Percentiles rank a stretch among this genome's conserved stretches.
Conservation (phyloP, 2,329 filamentous ascomycete species). For the Magnaporthales sp. region DNA sequence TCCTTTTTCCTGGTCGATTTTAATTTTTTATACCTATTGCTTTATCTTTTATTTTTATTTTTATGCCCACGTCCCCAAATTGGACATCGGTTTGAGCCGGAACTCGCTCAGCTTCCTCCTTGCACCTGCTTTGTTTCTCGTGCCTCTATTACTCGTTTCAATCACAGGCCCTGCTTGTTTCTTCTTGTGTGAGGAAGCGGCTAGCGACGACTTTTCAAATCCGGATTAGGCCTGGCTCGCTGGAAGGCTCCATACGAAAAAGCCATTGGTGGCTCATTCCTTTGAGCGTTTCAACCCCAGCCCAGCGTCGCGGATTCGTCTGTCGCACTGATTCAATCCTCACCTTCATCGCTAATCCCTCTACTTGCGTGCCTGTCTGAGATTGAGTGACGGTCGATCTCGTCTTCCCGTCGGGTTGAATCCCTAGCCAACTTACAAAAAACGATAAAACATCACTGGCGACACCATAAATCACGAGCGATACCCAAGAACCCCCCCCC, state of each 20-base stretch:
- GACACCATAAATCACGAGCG: too few species aligned
- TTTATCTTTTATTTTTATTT: slow-evolving; percentile 3
- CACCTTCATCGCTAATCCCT: slow-evolving; percentile 1
- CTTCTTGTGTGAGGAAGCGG: background rate
- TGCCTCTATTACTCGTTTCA: background rate
- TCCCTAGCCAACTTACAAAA: background rate
- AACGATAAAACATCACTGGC: background rate
- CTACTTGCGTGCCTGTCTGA: background rate
- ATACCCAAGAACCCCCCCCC: too few species aligned
- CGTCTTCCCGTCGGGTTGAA: slow-evolving; percentile 6
- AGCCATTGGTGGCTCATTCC: background rate
- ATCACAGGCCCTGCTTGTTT: background rate
- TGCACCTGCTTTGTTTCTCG: background rate
- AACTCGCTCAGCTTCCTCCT: background rate
- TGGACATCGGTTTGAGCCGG: too few species aligned
- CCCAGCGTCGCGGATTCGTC: slow-evolving; percentile 19
- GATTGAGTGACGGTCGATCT: slow-evolving; percentile 4
- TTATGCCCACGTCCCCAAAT: too few species aligned
- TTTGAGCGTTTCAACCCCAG: slow-evolving; percentile 19
- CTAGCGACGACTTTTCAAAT: background rate
- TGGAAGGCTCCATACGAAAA: background rate
- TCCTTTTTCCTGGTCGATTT: background rate
- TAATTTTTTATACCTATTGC: slow-evolving; percentile 3
- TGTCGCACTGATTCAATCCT: slow-evolving; percentile 3
- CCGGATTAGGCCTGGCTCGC: background rate